Conservation (phyloP, 108 stramenopile species). For the Tribonema minus region DNA sequence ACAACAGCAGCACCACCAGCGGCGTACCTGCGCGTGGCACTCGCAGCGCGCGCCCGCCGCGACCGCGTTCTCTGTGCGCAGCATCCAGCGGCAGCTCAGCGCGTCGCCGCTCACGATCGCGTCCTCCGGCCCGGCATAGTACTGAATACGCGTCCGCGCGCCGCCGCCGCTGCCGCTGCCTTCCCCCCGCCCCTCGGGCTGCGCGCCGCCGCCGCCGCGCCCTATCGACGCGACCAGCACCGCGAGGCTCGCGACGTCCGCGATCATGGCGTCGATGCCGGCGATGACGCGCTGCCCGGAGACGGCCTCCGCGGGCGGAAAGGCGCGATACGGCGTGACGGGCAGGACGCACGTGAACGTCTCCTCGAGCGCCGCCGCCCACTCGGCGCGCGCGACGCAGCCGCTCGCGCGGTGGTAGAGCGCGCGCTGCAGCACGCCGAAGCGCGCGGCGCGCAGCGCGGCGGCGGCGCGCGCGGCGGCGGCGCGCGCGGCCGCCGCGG, state of each 20-base stretch:
- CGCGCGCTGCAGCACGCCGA: constrained; percentile 7
- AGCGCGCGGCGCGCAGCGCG: constrained; percentile 1
- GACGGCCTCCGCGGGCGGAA: constrained; percentile 21
- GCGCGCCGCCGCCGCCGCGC: too few species aligned
- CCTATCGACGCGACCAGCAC: constrained; percentile 10
- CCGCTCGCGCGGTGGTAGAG: constrained; percentile 2
- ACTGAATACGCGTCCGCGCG: too few species aligned
- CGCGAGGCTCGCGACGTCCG: constrained; percentile 19
- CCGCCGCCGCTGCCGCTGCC: too few species aligned
- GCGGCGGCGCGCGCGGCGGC: not conserved
- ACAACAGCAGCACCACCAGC: too few species aligned
- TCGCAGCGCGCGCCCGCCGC: constrained; percentile 74
- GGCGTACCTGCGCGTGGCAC: too few species aligned
- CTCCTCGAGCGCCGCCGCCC: constrained; percentile 32
- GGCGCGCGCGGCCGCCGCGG: not conserved
- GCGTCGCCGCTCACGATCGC: constrained; percentile 66
- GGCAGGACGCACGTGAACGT: constrained; percentile 26
- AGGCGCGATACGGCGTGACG: constrained; percentile 28
- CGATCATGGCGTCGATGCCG: constrained; percentile 26
- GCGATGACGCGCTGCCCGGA: constrained; percentile 6
- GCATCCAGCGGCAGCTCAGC: constrained; percentile 64
- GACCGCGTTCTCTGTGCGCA: constrained; percentile 78
- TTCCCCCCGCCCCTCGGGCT: too few species aligned
- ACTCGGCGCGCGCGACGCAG: not conserved
- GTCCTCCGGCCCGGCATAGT: constrained; percentile 78